Conservation (phyloP, 495 filamentous ascomycete species). For the Xylaria cubensis region DNA sequence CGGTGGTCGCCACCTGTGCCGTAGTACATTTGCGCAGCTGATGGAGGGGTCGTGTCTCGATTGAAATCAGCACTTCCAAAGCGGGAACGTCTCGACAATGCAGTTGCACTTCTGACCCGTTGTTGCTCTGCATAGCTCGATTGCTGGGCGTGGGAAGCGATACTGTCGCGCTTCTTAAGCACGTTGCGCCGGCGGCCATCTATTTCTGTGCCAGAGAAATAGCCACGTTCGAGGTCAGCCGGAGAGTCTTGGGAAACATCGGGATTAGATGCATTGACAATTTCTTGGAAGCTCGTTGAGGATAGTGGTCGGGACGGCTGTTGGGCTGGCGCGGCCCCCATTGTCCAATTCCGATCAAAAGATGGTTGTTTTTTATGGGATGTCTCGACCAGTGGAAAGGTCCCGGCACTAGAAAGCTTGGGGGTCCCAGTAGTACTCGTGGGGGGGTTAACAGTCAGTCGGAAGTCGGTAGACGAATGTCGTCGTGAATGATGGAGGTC, state of each 20-base stretch:
- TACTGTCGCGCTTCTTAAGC: constrained; percentile 77
- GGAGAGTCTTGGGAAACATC: constrained; percentile 47
- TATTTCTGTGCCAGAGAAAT: constrained; percentile 89
- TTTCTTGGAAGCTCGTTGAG: constrained; percentile 54
- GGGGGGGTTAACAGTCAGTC: constrained; percentile 44
- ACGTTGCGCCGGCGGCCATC: constrained; percentile 78
- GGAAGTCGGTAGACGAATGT: constrained; percentile 83
- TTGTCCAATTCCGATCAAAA: constrained; percentile 89
- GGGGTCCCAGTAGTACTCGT: constrained; percentile 41
- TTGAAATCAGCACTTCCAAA: constrained; percentile 73
- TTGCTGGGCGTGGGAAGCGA: constrained; percentile 63
- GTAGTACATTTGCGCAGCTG: constrained; percentile 68
- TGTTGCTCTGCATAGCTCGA: constrained; percentile 78
- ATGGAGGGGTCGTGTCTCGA: constrained; percentile 45
- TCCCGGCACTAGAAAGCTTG: constrained; percentile 42
- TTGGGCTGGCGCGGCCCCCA: constrained; percentile 59
- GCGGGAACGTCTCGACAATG: constrained; percentile 74
- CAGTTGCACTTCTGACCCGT: constrained; percentile 63
- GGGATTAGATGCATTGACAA: constrained; percentile 37
- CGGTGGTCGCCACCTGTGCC: constrained; percentile 54
- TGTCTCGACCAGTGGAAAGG: constrained; percentile 44
- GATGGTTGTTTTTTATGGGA: constrained; percentile 82
- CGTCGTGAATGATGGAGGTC: constrained; percentile 84
- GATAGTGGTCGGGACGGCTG: constrained; percentile 50
- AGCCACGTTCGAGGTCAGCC: constrained; percentile 82